Evolutionary conservation across 2,329 filamentous ascomycete genomes (phyloP), one percentile per base, ranked within the genome.

Genomic region (Cladorrhinum sp.): DNA sequence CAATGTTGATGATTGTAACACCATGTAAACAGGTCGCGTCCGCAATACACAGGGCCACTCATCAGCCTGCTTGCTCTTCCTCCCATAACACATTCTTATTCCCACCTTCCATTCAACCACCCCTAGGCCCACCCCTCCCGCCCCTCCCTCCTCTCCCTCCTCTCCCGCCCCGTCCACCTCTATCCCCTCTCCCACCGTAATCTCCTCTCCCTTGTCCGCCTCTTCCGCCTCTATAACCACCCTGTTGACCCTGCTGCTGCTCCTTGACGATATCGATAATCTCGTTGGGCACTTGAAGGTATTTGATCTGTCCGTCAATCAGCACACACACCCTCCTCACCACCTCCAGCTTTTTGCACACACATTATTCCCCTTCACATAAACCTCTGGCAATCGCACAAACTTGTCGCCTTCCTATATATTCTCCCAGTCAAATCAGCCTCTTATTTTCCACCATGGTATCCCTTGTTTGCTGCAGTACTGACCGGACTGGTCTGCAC

Each of bases 351-450:
- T 56, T 24, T 14, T 6, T 33, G 14, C 18, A 80, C 89, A 64
- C 78, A 97, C 94, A 73, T 98, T 99, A 78, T 98, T 99, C 63
- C 95, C 95, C 73, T 96, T 90, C 56, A 99, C 91, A 73, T 99
- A 99, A 61, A 94, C 92, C 75, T 99, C 96, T 36, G 92, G 88
- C 76, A 99, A 79, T 72, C 92, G 85, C 75, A 92, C 89, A 76
- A 99, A 99, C 73, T 90, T 93, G 76, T 98, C 93, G 65, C 92
- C 95, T 72, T 98, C 94, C 86, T 89, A 56, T n/a, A n/a, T n/a
- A 28, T 28, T 30, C 20, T 5, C 48, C 3, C 46, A 16, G 9
- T 72, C 67, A 53, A 59, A 62, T 46, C 59, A 49, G 59, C 50
- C 55, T 55, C 39, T n/a, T 21, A 16, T 14, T n/a, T 23, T 16